These are phyloP conservation scores for Saccharomycopsis javanensis DNA, from an alignment of 805 yeast species.

Conservation along the genomic window DNA sequence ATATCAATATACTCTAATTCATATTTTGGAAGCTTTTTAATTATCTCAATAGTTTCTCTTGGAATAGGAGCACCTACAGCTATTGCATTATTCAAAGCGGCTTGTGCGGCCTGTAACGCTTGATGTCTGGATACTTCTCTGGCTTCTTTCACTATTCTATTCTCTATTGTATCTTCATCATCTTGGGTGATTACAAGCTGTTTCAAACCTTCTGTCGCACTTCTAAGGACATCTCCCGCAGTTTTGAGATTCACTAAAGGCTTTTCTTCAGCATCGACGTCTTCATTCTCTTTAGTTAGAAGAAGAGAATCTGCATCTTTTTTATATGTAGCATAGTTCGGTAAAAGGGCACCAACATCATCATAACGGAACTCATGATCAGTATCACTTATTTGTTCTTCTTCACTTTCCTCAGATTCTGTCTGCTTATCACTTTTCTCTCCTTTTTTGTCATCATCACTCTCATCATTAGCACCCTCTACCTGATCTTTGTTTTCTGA, in stretches of 20 bases:
- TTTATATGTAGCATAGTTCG: slow-evolving; percentile 38
- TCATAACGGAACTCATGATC: slow-evolving; percentile 46
- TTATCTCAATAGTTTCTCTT: slow-evolving; percentile 36
- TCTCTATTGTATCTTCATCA: background rate
- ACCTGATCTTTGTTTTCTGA: background rate
- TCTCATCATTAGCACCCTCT: background rate
- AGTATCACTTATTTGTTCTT: slow-evolving; percentile 51
- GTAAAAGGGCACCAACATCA: slow-evolving; percentile 48
- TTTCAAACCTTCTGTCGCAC: slow-evolving; percentile 15
- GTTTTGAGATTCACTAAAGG: background rate
- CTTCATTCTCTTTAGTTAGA: background rate
- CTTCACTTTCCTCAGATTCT: slow-evolving; percentile 33
- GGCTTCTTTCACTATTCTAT: slow-evolving; percentile 24
- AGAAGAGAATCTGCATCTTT: slow-evolving; percentile 1
- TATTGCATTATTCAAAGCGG: slow-evolving; percentile 37
- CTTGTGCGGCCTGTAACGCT: slow-evolving; percentile 47
- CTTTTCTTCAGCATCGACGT: background rate
- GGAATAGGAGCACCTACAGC: slow-evolving; percentile 19
- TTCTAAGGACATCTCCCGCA: slow-evolving; percentile 6
- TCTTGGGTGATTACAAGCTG: slow-evolving; percentile 1
- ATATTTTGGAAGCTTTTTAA: slow-evolving; percentile 27
- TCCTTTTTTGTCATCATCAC: background rate
- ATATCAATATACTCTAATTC: slow-evolving; percentile 26
- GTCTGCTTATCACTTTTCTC: background rate
- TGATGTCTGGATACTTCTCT: slow-evolving; percentile 38